Base-by-base conservation (phyloP, 805 yeast genomes). In the Martiniozyma abietophila region DNA sequence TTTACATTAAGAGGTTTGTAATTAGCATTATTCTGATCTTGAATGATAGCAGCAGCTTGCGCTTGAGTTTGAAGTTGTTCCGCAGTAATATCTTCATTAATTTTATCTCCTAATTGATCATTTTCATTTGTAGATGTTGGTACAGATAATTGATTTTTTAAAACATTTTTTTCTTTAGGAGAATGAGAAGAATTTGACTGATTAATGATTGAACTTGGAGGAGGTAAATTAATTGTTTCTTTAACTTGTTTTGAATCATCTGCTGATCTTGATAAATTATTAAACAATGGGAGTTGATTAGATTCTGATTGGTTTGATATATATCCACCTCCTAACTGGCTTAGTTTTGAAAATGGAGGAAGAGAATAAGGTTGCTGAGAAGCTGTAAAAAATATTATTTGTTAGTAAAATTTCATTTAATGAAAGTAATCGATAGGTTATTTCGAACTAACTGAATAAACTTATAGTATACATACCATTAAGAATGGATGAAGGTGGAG, bases 1-100 rank as follows among this genome's bases (percentile, higher is more conserved):
- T 84, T 85, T 32, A 92, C 97, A 52, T 92, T 92, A 48, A 92
- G 64, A 2, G 96, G 96, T 47, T 86, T 66, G 54, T 80, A 80
- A 23, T 49, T 50, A 38, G 49, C 64, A 35, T 40, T 41, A 6
- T 50, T 53, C 29, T 54, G 47, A n/a, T 39, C 37, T 18, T 44
- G 38, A 7, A 23, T 18, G 11, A 34, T 23, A 4, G 36, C 24
- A 16, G 27, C 32, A 6, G 38, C 30, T 12, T 29, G 31, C 4
- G 14, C 18, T 6, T 33, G 26, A 10, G 39, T 44, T 19, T 28
- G 36, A 16, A 12, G 18, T 15, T 5, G 15, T 3, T n/a, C n/a
- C 1, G 21, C n/a, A 17, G 22, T 17, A 16, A 24, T 4, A 11
- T 43, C 38, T 12, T 46, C 46, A 11, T 29, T 34, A 18, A 26